A percentile compares a stretch with the other conserved stretches of the same genome.
phyloP scores from a whole-genome alignment of 192 early-diverging fungal genomes.

The Coemansia sp. region DNA sequence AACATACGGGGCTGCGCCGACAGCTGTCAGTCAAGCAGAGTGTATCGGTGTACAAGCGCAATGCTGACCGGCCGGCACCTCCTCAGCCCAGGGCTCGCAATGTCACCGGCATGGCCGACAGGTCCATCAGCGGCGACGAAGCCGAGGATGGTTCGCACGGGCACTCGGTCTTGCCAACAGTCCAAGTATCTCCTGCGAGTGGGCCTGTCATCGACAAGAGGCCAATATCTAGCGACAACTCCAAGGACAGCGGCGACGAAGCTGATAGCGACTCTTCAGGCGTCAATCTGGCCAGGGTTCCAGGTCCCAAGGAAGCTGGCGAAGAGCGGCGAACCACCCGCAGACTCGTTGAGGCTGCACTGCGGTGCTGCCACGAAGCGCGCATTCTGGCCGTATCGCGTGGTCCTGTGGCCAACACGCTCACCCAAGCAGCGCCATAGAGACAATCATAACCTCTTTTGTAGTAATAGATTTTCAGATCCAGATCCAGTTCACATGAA shows the following conservation, averaged over 20 bases:
- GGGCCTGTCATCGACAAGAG: background rate
- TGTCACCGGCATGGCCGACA: background rate
- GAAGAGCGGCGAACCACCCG: constrained; percentile 42
- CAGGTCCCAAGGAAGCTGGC: constrained; percentile 4
- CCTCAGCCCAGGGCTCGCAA: constrained; percentile 28
- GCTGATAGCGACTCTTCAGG: constrained; percentile 4
- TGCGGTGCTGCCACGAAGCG: constrained; percentile 48
- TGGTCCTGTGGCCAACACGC: background rate
- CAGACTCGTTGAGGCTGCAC: constrained; percentile 37
- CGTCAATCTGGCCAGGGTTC: background rate
- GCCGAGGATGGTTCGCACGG: background rate
- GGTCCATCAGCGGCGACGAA: background rate
- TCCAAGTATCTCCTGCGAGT: background rate
- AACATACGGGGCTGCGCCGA: constrained; percentile 47
- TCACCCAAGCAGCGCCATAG: no score
- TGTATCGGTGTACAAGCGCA: constrained; percentile 49
- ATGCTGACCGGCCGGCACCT: constrained; percentile 15
- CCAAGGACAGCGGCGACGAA: constrained; percentile 4
- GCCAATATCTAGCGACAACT: background rate
- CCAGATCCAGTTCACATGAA: no score
- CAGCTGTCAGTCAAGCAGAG: constrained; percentile 53
- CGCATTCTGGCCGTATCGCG: constrained; percentile 17
- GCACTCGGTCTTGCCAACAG: background rate
- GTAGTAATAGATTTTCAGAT: background rate
- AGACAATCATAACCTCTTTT: no score